These are phyloP conservation scores for Oryza officinalis DNA, from an alignment of 176 grass and related monocot species.

Conservation along the genomic window DNA sequence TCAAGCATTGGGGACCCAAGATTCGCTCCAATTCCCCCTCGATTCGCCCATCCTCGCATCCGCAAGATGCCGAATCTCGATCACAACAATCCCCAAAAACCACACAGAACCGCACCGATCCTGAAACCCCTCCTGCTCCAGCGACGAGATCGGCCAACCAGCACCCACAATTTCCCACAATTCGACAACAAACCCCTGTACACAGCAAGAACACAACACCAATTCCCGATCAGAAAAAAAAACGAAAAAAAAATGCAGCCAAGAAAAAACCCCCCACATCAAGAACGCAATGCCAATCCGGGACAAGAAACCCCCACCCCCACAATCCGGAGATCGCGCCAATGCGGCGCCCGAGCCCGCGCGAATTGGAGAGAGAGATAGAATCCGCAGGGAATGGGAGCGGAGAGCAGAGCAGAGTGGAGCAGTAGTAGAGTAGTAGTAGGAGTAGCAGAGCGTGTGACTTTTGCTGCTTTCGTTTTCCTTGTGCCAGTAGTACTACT, in stretches of 20 bases:
- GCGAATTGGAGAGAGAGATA: background rate
- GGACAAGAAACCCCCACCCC: background rate
- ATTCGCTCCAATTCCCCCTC: slow-evolving; percentile 12
- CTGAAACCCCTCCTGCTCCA: background rate
- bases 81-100: background rate
- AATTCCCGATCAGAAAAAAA: slow-evolving; percentile 22
- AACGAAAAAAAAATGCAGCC: background rate
- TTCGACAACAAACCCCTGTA: background rate
- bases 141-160: background rate
- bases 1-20: slow-evolving; percentile 17
- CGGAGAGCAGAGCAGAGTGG: background rate
- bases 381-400: slow-evolving; percentile 10
- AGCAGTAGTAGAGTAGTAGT: background rate
- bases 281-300: background rate
- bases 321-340: slow-evolving; percentile 3
- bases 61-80: slow-evolving; percentile 3
- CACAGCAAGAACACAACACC: background rate
- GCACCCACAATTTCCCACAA: slow-evolving; percentile 6
- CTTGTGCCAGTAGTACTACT: slow-evolving; percentile 7
- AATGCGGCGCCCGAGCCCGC: background rate
- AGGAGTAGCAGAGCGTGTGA: slow-evolving; percentile 7
- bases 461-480: slow-evolving; percentile 37
- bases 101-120: background rate
- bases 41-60: background rate
- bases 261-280: background rate